Evolutionary conservation across 2,329 filamentous ascomycete species (phyloP), one percentile per base, ranked within the genome.

Genomic region (Cadophora gregata): DNA sequence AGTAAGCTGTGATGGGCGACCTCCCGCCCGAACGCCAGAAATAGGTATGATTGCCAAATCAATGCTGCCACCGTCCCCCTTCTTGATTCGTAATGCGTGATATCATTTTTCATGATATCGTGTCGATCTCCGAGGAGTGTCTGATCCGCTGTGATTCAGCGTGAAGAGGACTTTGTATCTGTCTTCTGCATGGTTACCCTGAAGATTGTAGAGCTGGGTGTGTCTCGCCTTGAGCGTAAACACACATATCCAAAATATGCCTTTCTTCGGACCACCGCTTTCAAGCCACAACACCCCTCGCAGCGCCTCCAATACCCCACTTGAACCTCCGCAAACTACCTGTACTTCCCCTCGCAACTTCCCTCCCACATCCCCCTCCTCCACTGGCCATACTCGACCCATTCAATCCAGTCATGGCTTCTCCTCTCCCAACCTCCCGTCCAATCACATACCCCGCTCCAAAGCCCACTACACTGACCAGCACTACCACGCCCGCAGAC

Each of bases 381-480:
- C 72, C 71, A 25, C 68, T 60, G 25, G 21, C 27, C 45, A 72
- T 55, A 2, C 65, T 66, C 4, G 66, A 63, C 0, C 73, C 71
- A 62, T 74, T 75, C 56, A 76, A 63, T 1, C 70, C 70, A 29
- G 64, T 65, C 45, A 77, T 62, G 0, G 67, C 80, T 73, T 91
- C 88, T 70, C 89, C 86, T 38, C 86, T 82, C 3, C 88, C 88
- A 27, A 89, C 87, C 71, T 91, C 88, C 29, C 88, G 81, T 5
- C 89, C 88, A 67, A 90, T 87, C 27, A 90, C 88, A 73, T 90
- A 90, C 12, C 89, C 88, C 9, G 88, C 88, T 2, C 88, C 87
- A 71, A 91, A 91, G 1, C 88, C 88, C 38, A 91, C 88, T 1
- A 90, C 88, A 8, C 86, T 88, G 3, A 91, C 85, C 12, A 91